Base-by-base conservation (phyloP, 108 stramenopile species). In the Chaetoceros muelleri region DNA sequence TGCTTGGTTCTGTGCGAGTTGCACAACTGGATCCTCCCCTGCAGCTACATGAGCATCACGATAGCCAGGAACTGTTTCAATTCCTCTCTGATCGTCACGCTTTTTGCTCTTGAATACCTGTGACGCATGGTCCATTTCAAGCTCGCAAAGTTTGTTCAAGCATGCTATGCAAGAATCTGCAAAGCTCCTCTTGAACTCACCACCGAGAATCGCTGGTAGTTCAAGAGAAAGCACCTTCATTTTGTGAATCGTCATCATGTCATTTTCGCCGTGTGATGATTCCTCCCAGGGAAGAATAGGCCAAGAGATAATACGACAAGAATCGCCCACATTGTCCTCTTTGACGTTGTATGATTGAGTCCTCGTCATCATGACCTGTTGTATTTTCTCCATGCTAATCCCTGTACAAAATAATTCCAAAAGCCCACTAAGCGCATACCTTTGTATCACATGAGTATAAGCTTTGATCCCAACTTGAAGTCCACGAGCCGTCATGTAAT, bases 41-140 rank as follows among this genome's bases (percentile, higher is more conserved):
- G 87, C 87, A 2, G 69, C 16, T 45, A 82, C 60, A 61, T 89
- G 91, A 13, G 58, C 60, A 25, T 72, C 72, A 16, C 55, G 55
- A 55, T 90, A 90, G 3, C 81, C 77, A 13, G 93, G 93, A 52
- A 94, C 73, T 2, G 81, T 85, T 24, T 64, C 58, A 23, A 70
- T 72, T 19, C 93, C 93, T n/a, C 89, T 69, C 19, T 19, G 40
- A 46, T 94, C 93, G 53, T 94, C 93, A 48, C 87, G 74, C 25
- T 71, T 44, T 48, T 94, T 94, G 55, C 78, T 73, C 30, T 72
- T 55, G 55, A 66, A 69, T 16, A 94, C 78, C 1, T 70, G 69
- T 24, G 54, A 52, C 10, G 84, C 82, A 53, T 81, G 70, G 40
- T 80, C 74, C 16, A 78, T 46, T 48, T 92, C 86, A 28, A 92